Evolutionary conservation across 805 yeast species (phyloP).

Genomic region (Torulaspora gathmanii): DNA sequence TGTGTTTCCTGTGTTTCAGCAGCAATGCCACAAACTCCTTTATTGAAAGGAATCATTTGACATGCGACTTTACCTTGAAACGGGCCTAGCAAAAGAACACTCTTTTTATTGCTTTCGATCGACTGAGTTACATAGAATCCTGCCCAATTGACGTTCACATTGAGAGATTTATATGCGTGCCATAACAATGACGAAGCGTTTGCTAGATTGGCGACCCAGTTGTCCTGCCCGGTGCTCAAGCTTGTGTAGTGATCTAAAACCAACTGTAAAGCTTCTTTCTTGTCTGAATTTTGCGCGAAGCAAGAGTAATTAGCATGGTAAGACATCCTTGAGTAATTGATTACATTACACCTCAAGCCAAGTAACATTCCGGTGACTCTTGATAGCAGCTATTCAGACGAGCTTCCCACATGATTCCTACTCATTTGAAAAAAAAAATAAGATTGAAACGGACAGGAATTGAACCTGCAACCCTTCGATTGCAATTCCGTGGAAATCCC

Average conservation of each 20-base stretch:
- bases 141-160: constrained; percentile 74
- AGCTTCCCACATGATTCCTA: neutral
- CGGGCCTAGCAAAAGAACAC: constrained; percentile 73
- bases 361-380: no score
- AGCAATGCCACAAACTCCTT: constrained; percentile 91
- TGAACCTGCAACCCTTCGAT: constrained; percentile 67
- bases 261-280: constrained; percentile 53
- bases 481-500: constrained; percentile 28
- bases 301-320: constrained; percentile 75
- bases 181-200: constrained; percentile 83
- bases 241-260: constrained; percentile 62
- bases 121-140: constrained; percentile 72
- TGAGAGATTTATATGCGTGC: constrained; percentile 73
- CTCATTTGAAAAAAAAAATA: constrained; percentile 23
- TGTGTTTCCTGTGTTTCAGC: constrained; percentile 59
- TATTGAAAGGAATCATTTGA: constrained; percentile 70
- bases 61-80: constrained; percentile 97
- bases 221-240: constrained; percentile 53
- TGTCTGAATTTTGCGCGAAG: constrained; percentile 40
- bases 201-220: constrained; percentile 88
- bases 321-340: neutral
- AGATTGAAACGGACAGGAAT: constrained; percentile 59
- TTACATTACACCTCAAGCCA: no score
- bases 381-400: no score
- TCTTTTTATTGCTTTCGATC: constrained; percentile 11